Evolutionary conservation across 1,139 yeast species (phyloP).

Genomic region (Kodamaea arcana): DNA sequence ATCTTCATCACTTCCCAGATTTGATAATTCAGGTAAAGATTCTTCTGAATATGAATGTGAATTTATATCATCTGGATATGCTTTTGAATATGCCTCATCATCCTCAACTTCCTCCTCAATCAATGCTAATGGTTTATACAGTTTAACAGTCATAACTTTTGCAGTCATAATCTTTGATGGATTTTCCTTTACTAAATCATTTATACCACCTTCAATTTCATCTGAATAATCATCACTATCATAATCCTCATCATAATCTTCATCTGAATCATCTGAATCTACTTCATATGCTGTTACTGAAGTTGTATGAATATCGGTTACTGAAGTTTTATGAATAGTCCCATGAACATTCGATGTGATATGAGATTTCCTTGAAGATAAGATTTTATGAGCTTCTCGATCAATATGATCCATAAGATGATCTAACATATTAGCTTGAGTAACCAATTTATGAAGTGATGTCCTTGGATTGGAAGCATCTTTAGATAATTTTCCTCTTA

Average conservation of each 20-base stretch:
- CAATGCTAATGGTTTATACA: no score
- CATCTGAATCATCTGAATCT: conserved; percentile 15
- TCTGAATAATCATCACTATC: conserved; percentile 12
- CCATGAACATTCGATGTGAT: conserved; percentile 1
- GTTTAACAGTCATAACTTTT: background rate
- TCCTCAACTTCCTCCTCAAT: conserved; percentile 13
- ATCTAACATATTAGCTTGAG: conserved; percentile 76
- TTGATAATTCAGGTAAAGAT: conserved; percentile 22
- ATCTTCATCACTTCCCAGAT: background rate
- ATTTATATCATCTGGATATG: background rate
- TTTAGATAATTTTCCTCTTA: conserved; percentile 60
- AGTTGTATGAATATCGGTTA: conserved; percentile 11
- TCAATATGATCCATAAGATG: conserved; percentile 54
- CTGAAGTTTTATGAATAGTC: conserved; percentile 3
- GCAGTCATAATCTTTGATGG: no score
- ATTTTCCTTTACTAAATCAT: no score
- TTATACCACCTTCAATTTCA: no score
- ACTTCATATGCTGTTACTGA: conserved; percentile 21
- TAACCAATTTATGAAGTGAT: conserved; percentile 57
- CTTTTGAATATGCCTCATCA: no score
- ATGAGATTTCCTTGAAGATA: conserved; percentile 1
- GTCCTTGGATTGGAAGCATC: conserved; percentile 65
- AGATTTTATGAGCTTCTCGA: conserved; percentile 28
- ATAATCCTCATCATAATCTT: no score
- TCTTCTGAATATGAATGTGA: conserved; percentile 11